Conservation (phyloP, 2,329 filamentous ascomycete species). For the Geosmithia morbida region DNA sequence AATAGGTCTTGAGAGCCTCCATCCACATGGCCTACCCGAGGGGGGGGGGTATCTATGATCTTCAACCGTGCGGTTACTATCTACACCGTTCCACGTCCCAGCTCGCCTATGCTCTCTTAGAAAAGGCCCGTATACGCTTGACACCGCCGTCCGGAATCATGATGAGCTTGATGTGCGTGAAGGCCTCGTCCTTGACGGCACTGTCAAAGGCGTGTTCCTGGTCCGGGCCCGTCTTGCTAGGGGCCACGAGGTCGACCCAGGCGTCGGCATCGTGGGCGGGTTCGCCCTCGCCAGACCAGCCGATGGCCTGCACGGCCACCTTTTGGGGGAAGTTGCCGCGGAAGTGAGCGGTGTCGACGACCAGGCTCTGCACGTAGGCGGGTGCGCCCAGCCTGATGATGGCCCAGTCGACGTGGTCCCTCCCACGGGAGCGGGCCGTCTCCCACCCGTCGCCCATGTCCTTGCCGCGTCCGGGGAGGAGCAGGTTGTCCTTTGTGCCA, state of each 20-base stretch:
- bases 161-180: conserved; percentile 78
- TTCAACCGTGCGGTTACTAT: too few species aligned
- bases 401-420: conserved; percentile 67
- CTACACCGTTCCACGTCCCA: too few species aligned
- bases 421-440: conserved; percentile 58
- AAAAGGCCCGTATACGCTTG: conserved; percentile 55
- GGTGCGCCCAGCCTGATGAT: conserved; percentile 58
- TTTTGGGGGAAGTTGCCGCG: conserved; percentile 73
- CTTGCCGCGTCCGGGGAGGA: conserved; percentile 64
- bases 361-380: conserved; percentile 48
- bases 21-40: too few species aligned
- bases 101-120: conserved; percentile 11
- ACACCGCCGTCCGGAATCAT: conserved; percentile 91
- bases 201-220: conserved; percentile 53
- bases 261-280: conserved; percentile 39
- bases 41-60: too few species aligned
- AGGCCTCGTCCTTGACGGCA: conserved; percentile 39
- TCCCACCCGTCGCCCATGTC: conserved; percentile 90
- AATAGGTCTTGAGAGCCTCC: too few species aligned
- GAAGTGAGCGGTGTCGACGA: conserved; percentile 74
- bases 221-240: conserved; percentile 59
- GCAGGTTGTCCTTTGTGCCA: conserved; percentile 64
- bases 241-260: conserved; percentile 52
- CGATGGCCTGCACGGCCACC: conserved; percentile 50
- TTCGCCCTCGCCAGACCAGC: conserved; percentile 35